Percentiles rank a stretch among this genome's conserved stretches.
phyloP scores from a whole-genome alignment of 2,329 filamentous ascomycete genomes.

The Lachnellula occidentalis region DNA sequence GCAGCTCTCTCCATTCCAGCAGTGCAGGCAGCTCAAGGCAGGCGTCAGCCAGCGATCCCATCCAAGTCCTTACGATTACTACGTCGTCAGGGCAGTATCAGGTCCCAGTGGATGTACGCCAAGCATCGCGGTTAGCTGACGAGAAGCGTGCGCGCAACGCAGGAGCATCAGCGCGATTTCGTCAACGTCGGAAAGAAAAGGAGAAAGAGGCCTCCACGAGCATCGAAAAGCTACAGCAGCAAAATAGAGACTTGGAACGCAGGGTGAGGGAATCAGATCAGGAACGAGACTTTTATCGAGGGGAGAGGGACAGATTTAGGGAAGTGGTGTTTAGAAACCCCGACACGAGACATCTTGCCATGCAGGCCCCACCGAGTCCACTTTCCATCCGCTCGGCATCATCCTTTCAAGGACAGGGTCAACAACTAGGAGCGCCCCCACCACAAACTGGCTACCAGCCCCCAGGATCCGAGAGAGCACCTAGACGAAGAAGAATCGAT shows the following conservation, averaged over 20 bases:
- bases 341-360: slow-evolving; percentile 47
- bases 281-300: slow-evolving; percentile 68
- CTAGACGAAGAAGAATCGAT: slow-evolving; percentile 29
- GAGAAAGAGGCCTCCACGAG: slow-evolving; percentile 66
- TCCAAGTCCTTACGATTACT: slow-evolving; percentile 32
- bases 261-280: slow-evolving; percentile 48
- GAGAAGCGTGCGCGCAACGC: slow-evolving; percentile 84
- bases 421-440: slow-evolving; percentile 5
- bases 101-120: slow-evolving; percentile 72
- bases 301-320: slow-evolving; percentile 66
- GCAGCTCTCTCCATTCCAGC: slow-evolving; percentile 26
- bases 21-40: slow-evolving; percentile 28
- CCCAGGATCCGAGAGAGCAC: slow-evolving; percentile 22
- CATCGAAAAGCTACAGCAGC: slow-evolving; percentile 66
- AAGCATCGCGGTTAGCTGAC: slow-evolving; percentile 75
- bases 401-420: slow-evolving; percentile 18
- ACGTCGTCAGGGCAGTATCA: slow-evolving; percentile 49
- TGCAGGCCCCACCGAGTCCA: slow-evolving; percentile 48
- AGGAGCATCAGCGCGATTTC: slow-evolving; percentile 76
- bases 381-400: slow-evolving; percentile 19
- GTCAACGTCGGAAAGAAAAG: slow-evolving; percentile 75
- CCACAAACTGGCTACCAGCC: slow-evolving; percentile 16
- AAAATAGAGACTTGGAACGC: slow-evolving; percentile 58
- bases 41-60: slow-evolving; percentile 29
- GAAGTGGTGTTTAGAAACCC: slow-evolving; percentile 59